Evolutionary conservation across 371 early-diverging fungal species (phyloP), one percentile per base, ranked within the genome.

Genomic region (Rhizopus sp.): DNA sequence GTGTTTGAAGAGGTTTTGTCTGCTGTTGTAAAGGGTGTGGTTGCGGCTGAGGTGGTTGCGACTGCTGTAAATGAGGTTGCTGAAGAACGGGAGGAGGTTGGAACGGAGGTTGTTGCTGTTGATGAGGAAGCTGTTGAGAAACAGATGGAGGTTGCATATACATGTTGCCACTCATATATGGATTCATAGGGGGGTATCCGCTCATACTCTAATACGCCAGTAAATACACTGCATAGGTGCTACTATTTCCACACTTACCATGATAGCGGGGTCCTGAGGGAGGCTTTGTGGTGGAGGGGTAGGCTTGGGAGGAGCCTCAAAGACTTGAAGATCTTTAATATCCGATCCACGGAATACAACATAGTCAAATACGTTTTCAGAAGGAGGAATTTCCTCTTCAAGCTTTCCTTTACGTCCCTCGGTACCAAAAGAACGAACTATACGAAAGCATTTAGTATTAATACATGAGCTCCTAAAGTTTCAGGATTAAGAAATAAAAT

Each of bases 341-440:
- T 98, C 98, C 15, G 90, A 86, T 33, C 94, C 97, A 54, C 93
- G 87, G 67, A 96, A 96, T 35, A 93, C 90, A 60, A 96, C 93
- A 70, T 84, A 92, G 61, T 92, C 92, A 75, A 91, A 97, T 37
- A 93, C 80, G 65, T 91, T 87, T 45, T 90, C 89, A 13, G 88
- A 84, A 4, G 91, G 81, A 8, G 89, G 88, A 49, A 97, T 89
- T 69, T 94, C 95, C 61, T 94, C 89, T 31, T 80, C 71, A 15
- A 90, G 89, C 57, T 91, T 88, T 31, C 86, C 86, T 40, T 82
- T 79, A 41, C 93, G 91, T 63, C 92, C 92, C 61, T 92, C 93
- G 5, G 93, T 92, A 64, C 93, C 93, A 69, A 86, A 88, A 13
- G 91, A 92, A 61, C 90, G 87, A 53, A 91, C 93, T 88, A 53